Base-by-base conservation (phyloP, 2,329 filamentous ascomycete genomes). In the Calycina marina region DNA sequence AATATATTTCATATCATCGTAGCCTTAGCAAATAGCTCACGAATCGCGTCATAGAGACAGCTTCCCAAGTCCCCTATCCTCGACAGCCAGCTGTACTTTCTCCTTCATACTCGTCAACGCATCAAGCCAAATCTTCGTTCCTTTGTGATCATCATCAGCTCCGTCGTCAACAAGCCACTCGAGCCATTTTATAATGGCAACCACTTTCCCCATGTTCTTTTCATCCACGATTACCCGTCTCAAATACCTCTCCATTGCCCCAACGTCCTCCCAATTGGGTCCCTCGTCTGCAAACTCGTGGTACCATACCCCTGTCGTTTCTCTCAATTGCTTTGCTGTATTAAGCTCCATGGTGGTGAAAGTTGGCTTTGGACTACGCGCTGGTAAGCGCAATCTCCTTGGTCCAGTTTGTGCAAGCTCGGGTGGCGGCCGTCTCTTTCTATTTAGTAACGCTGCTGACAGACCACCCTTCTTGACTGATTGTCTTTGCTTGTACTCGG, bases 301-400 rank as follows among this genome's bases (percentile, higher is more conserved):
- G 41, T 84, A 68, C 90, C 90, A 98, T 4, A 71, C 71, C 34
- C 63, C 69, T 10, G 94, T 60, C 49, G 84, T 83, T 22, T 72
- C 64, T 27, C 85, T 69, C 33, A 96, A 61, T 42, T 93, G 79
- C 1, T 61, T 52, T 5, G 74, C 44, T 4, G 52, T 51, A 2
- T 60, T 64, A 3, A 80, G 54, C 38, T 67, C 69, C 33, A 60
- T 56, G 10, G 62, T 67, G 1, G 75, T 79, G 47, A 80, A 80
- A 0, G 69, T 73, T 0, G 75, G 72, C 28, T 59, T 62, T 0
- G 59, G 47, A 0, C 65, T 58, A 2, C 59, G 58, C 1, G 69
- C 61, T 2, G 70, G 59, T 5, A 72, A 52, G 5, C 54, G 44
- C 18, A 63, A 49, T 25, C 51, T 52, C 27, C 59, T 53, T 18